A percentile compares a stretch with the other conserved stretches of the same genome.
phyloP scores from a whole-genome alignment of 2,329 filamentous ascomycete species.

The Pseudocercospora fuligena region DNA sequence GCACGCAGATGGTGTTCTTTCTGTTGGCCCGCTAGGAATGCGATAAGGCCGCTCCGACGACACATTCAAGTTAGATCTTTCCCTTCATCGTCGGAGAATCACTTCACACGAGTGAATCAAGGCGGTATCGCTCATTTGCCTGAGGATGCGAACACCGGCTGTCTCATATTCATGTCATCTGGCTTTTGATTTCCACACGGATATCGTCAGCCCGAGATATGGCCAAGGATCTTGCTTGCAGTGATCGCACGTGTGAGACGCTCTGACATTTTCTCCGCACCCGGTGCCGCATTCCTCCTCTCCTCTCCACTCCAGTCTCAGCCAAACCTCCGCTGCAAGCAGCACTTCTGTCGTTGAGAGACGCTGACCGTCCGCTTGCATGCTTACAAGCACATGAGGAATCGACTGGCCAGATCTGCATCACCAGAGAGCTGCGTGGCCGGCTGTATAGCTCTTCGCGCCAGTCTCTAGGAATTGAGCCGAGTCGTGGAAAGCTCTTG shows the following conservation, averaged over 20 bases:
- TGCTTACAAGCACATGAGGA: not conserved
- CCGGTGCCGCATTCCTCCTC: not conserved
- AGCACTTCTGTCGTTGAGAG: slow-evolving; percentile 3
- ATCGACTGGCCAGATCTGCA: slow-evolving; percentile 2
- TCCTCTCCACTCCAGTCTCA: not conserved
- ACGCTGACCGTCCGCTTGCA: slow-evolving; percentile 3
- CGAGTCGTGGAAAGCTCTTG: not conserved
- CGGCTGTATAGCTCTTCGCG: not conserved
- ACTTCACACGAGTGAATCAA: not conserved
- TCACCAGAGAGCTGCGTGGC: not conserved
- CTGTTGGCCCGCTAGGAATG: not conserved
- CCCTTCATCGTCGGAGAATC: not conserved
- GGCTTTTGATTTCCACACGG: not conserved
- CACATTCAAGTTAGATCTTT: not conserved
- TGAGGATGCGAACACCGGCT: not conserved
- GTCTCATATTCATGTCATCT: slow-evolving; percentile 1
- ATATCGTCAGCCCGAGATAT: not conserved
- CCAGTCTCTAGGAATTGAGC: not conserved
- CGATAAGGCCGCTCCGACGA: not conserved
- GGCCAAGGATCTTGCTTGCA: slow-evolving; percentile 3
- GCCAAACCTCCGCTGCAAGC: not conserved
- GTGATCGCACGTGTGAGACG: not conserved
- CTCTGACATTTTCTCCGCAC: not conserved
- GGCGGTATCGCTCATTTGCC: not conserved
- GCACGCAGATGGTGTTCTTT: not conserved